Base-by-base conservation (phyloP, 768 basidiomycete genomes). In the Suillus variegatus region DNA sequence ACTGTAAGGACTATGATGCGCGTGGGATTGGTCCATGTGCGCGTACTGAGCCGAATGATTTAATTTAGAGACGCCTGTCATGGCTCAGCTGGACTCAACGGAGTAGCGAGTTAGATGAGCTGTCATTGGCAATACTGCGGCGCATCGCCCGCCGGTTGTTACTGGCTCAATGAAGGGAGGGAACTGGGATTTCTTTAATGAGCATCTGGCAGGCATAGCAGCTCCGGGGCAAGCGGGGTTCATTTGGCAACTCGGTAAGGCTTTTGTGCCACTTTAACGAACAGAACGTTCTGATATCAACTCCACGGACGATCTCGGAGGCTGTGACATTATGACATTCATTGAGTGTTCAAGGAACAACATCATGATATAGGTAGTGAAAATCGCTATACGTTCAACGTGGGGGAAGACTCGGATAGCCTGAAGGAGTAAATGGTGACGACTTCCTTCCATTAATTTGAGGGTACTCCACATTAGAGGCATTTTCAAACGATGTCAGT, bases 141-240 rank as follows among this genome's bases (percentile, higher is more conserved):
- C 73, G 66, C 90, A 86, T 1, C 36, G 36, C 36, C 36, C 63
- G 64, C 84, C 76, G 7, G 74, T 78, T 14, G 77, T 75, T 0
- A 32, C 32, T 32, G 5, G 32, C 4, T 32, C 65, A 32, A 32
- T 32, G 32, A 32, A 32, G 6, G 32, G 6, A 72, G 75, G 72
- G 74, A 74, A 60, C 32, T 4, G 25, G 3, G 4, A 4, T 49
- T 14, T 38, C 35, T 38, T 41, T 12, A 78, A 85, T 69, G 68
- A 89, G 32, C 89, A 63, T 85, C 83, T 71, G 86, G 85, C 44
- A 90, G 78, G 67, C 83, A 83, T 20, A 91, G 70, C 55, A 81
- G 81, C 67, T 78, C 79, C 46, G 89, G 70, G 28, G 85, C 82
- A 55, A 78, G 70, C 2, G 91, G 80, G 4, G 65, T 86, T 88